Evolutionary conservation across 2,329 filamentous ascomycete species (phyloP), one percentile per base, ranked within the genome.

Genomic region (Penicillium concentricum): DNA sequence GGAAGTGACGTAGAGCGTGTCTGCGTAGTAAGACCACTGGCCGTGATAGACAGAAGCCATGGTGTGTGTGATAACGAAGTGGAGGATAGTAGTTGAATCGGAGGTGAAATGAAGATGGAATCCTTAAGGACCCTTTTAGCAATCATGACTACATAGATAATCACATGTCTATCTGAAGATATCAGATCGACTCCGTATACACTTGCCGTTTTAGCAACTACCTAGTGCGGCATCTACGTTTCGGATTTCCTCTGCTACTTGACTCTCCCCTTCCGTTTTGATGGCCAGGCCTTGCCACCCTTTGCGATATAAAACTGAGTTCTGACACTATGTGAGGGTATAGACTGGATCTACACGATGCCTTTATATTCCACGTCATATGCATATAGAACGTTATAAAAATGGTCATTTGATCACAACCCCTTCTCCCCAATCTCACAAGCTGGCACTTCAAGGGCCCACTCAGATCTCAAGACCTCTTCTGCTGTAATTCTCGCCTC

Each of bases 1-100:
- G 1, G 76, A 66, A 53, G 81, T 74, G 38, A 74, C 77, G 58
- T 78, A 80, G 58, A 83, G 74, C 2, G 75, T 72, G 45, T 79
- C 74, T 18, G 74, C 69, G 2, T 70, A 69, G 51, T 74, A 81
- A 45, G 75, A 71, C 68, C 81, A 82, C 41, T 69, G 72, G 24
- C 76, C 77, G 32, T 63, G 69, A 9, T 65, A 56, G 46, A 65
- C 70, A 4, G 73, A 69, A 4, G 68, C 59, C 54, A 52, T 56
- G 13, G 9, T 32, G 15, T 24, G 4, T 15, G 10, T 16, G n/a
- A 28, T 4, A 13, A 18, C n/a, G 12, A n/a, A 30, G 16, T 34
- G 2, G 4, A n/a, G 2, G n/a, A 32, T 13, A 46, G 10, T n/a
- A 13, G 18, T 24, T 34, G 15, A 15, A 26, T 18, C 2, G 10